Evolutionary conservation across 2,329 filamentous ascomycete species (phyloP), one percentile per base, ranked within the genome.

Genomic region (Hypoxylon sp.): DNA sequence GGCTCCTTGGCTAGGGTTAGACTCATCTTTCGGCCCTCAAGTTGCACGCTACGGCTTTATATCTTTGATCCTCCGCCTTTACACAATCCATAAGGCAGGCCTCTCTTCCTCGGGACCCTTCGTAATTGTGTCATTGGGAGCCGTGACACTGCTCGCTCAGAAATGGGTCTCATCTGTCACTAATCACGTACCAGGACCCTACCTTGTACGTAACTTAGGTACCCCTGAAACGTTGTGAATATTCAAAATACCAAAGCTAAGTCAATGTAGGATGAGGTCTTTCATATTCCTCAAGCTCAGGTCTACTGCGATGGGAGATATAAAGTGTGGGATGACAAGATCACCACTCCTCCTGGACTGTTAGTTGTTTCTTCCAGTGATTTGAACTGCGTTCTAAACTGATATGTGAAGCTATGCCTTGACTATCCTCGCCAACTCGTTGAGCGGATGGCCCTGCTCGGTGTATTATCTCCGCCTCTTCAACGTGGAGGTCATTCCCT

Each of bases 321-420:
- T 80, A 76, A 78, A 11, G 84, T 92, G 59, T 99, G 96, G 96
- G 94, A 99, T 78, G 91, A 95, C 64, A 99, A 98, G 77, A 96
- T 99, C 75, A 99, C 96, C 0, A 99, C 96, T 1, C 96, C 96
- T 0, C 95, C 96, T 0, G 96, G 94, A 32, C 81, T 99, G 81
- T 93, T 83, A 76, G 83, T 78, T 26, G 83, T 78, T 26, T 73
- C 20, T 58, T 9, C 60, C 70, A 73, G 40, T 49, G 70, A 28
- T 75, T 52, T 16, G 45, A 42, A 2, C 72, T 70, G 56, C 70
- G 61, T 26, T 72, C 72, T n/a, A 16, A 20, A 54, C 56, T 73
- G 12, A 68, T 48, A 57, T 46, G 8, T 51, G 51, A 55, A 77
- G 73, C 11, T 73, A 74, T 45, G 48, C 83, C 14, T 67, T 85